phyloP scores from a whole-genome alignment of 257 asterid species.

The Sherardia arvensis region DNA sequence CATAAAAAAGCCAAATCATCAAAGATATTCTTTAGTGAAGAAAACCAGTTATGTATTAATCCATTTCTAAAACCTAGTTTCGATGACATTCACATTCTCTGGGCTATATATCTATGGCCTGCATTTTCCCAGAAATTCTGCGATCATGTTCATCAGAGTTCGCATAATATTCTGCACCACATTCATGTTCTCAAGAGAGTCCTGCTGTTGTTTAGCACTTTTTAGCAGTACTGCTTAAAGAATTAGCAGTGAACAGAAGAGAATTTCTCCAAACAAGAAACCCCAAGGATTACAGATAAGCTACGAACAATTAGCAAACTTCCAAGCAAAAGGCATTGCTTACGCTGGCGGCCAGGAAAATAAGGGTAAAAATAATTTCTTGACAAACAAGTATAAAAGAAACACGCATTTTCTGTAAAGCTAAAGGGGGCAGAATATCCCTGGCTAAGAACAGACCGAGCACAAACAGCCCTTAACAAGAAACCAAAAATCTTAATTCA shows the following conservation, averaged over 20 bases:
- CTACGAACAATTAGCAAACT: background rate
- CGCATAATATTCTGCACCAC: background rate
- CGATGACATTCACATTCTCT: background rate
- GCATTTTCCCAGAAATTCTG: constrained; percentile 3
- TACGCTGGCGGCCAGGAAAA: constrained; percentile 5
- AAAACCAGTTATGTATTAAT: no score
- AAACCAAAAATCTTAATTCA: constrained; percentile 12
- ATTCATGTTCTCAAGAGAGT: background rate
- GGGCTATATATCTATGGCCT: background rate
- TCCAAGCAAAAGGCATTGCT: constrained; percentile 11
- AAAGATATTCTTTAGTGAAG: background rate
- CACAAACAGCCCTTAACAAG: constrained; percentile 21
- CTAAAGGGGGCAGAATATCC: constrained; percentile 15
- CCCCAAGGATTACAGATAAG: constrained; percentile 15
- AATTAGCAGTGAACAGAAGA: background rate
- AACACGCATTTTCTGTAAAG: constrained; percentile 17
- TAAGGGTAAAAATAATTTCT: background rate
- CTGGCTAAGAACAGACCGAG: constrained; percentile 14
- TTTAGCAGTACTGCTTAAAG: background rate
- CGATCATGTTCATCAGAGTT: constrained; percentile 11
- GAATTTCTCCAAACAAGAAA: constrained; percentile 14
- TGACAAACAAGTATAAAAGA: background rate
- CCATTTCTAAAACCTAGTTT: background rate
- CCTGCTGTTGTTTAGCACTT: constrained; percentile 1
- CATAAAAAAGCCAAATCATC: background rate